Base-by-base conservation (phyloP, 2,329 filamentous ascomycete genomes). In the Alternaria hordeiaustralica region DNA sequence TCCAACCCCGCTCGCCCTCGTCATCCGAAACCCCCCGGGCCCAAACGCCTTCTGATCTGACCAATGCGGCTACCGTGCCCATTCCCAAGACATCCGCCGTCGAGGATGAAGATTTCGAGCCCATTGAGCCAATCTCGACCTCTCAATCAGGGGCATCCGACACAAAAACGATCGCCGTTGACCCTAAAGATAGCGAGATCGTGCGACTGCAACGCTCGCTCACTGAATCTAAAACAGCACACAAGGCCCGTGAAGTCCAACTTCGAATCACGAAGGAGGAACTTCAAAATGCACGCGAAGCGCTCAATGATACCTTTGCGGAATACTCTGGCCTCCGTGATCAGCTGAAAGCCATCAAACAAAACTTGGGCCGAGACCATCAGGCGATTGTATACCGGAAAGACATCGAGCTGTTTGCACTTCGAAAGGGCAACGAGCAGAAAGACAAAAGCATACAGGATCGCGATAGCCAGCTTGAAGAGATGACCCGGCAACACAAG, bases 331-430 rank as follows among this genome's bases (percentile, higher is more conserved):
- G 56, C 26, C 55, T 78, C 21, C 69, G 74, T 36, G 71, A 78
- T 51, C 75, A 78, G 36, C 67, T 77, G 60, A 78, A 74, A 53
- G 71, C 67, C 5, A 69, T 75, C 60, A 79, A 75, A 47, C 71
- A 76, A 23, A 71, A 64, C 8, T 61, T 78, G 25, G 75, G 68
- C 23, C 72, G 73, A 3, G 72, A 78, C 25, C 77, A 79, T 20
- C 77, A 79, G 63, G 68, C 75, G 12, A 62, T 74, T 45, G 61
- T 78, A 55, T 79, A 79, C 51, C 71, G 77, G 20, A 79, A 78
- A 51, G 77, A 79, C 51, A 79, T 79, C 49, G 77, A 79, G 54
- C 64, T 79, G 15, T 79, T 79, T 65, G 77, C 77, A 6, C 68
- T 78, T 10, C 74, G 77, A 3, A 79, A 79, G 60, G 72, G 69